Base-by-base conservation (phyloP, 257 asterid species). In the Solanum etuberosum region DNA sequence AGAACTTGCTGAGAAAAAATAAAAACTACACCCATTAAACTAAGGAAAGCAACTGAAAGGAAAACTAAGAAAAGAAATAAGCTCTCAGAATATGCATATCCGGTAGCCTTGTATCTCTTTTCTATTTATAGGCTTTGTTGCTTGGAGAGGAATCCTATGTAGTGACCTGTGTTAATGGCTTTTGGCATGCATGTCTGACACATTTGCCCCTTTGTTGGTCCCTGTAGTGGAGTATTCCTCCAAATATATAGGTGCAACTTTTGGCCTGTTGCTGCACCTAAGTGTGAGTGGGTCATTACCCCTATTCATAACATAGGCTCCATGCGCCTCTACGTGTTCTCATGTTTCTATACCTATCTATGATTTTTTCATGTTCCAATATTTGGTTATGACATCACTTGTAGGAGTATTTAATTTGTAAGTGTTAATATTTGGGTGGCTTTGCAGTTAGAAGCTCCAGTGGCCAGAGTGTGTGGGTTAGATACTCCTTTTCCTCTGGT, bases 401-500 rank as follows among this genome's bases (percentile, higher is more conserved):
- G 32, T 42, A 16, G 42, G 27, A 16, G 13, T 23, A 83, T 38
- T 20, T 27, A 40, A 83, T 38, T 20, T 27, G 29, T 7, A 57
- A 34, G 9, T 37, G 57, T 63, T n/a, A n/a, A 67, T 67, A 67
- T 43, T 29, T 85, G 48, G 25, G 31, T 70, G 35, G 71, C 9
- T 74, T 74, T 91, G 92, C 94, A 96, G 99, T 90, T 96, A 35
- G 98, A 96, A 92, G 98, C 98, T 89, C 98, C 98, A 1, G 98
- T 96, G 74, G 93, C 97, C 16, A 94, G 99, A 88, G 98, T 96
- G 3, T 96, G 99, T 32, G 99, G 99, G 7, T 90, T 96, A 29
- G 99, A 96, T 84, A 96, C 99, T 16, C 98, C 99, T 31, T 95
- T 96, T 87, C 99, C 99, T 87, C 97, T 97, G 13, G 99, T 97